Evolutionary conservation across 2,329 filamentous ascomycete species (phyloP).

Genomic region (Emergomyces africanus): DNA sequence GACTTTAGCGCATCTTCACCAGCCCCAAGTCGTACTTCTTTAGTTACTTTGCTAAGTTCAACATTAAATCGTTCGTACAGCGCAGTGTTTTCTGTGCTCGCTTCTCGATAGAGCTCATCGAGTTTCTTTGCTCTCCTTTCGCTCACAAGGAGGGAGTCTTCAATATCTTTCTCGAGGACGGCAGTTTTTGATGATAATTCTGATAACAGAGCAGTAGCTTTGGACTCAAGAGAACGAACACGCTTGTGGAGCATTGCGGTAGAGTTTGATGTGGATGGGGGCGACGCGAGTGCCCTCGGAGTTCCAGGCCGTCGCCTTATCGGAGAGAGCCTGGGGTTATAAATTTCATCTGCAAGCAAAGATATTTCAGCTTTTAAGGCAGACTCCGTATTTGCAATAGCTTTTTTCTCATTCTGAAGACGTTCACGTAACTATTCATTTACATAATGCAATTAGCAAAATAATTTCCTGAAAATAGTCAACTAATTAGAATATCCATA

Average conservation of each 20-base stretch:
- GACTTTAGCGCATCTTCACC: slow-evolving; percentile 66
- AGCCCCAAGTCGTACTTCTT: slow-evolving; percentile 60
- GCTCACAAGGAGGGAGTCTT: slow-evolving; percentile 55
- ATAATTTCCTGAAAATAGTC: background rate
- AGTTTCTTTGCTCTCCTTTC: slow-evolving; percentile 71
- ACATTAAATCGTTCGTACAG: slow-evolving; percentile 85
- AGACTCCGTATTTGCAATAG: slow-evolving; percentile 56
- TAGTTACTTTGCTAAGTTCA: slow-evolving; percentile 74
- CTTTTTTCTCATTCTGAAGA: slow-evolving; percentile 66
- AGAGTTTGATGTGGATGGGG: slow-evolving; percentile 12
- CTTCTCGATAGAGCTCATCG: slow-evolving; percentile 79
- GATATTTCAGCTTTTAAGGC: slow-evolving; percentile 62
- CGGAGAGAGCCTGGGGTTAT: slow-evolving; percentile 23
- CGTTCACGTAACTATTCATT: slow-evolving; percentile 55
- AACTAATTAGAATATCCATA: background rate
- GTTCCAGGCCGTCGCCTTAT: slow-evolving; percentile 30
- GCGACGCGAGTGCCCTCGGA: slow-evolving; percentile 20
- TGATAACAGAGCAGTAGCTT: slow-evolving; percentile 46
- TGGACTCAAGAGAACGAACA: slow-evolving; percentile 54
- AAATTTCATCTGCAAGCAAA: slow-evolving; percentile 71
- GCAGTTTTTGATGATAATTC: slow-evolving; percentile 50
- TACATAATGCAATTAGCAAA: background rate
- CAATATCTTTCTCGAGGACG: slow-evolving; percentile 56
- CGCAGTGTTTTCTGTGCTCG: slow-evolving; percentile 80
- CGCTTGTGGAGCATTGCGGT: slow-evolving; percentile 30